phyloP scores from a whole-genome alignment of 2,329 filamentous ascomycete genomes.

The Capronia epimyces region DNA sequence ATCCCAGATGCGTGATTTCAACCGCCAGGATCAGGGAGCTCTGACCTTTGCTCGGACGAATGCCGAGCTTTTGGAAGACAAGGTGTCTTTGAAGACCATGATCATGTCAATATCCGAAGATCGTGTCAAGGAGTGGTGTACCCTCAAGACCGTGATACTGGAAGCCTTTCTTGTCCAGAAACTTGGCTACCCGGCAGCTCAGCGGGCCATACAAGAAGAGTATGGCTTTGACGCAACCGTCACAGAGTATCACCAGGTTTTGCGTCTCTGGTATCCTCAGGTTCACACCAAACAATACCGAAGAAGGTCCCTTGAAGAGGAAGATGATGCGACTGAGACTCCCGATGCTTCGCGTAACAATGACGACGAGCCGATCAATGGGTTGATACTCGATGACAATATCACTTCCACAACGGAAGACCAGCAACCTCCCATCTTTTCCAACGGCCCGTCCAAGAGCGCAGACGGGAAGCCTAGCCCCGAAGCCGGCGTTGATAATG shows the following conservation, averaged over 20 bases:
- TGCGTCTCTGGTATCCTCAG: constrained; percentile 13
- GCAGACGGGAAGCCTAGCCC: too few relatives aligned
- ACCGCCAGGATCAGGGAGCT: neutral
- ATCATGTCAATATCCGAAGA: constrained; percentile 3
- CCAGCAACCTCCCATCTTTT: neutral
- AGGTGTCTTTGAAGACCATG: neutral
- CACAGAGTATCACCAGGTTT: constrained; percentile 10
- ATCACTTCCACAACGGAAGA: neutral
- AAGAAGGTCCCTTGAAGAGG: constrained; percentile 2
- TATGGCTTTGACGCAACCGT: constrained; percentile 14
- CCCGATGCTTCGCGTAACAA: neutral
- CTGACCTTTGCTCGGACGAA: constrained; percentile 15
- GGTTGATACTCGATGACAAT: neutral
- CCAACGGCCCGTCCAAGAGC: too few relatives aligned
- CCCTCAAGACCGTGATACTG: constrained; percentile 9
- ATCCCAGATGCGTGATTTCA: neutral
- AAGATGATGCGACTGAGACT: neutral
- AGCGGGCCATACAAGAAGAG: constrained; percentile 7
- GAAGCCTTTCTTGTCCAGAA: constrained; percentile 12
- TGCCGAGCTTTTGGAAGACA: constrained; percentile 10
- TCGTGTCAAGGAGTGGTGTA: constrained; percentile 10
- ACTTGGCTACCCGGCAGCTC: constrained; percentile 5
- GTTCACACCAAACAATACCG: constrained; percentile 1
- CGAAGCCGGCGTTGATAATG: too few relatives aligned
- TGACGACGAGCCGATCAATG: neutral